Base-by-base conservation (phyloP, 345 rosid species). In the Brassica cretica region DNA sequence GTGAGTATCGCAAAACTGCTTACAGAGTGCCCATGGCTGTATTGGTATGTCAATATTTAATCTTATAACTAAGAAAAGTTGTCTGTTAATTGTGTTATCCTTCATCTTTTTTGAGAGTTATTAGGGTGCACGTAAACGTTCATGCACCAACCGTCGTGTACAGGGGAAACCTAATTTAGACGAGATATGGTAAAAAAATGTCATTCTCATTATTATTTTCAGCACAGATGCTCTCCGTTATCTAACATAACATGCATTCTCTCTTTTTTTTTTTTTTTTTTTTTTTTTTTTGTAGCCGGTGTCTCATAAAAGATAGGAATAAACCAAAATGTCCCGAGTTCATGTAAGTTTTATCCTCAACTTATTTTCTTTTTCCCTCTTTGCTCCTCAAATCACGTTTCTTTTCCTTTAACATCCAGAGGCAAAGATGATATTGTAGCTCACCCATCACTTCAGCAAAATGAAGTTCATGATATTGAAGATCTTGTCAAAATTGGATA, bases 21-120 rank as follows among this genome's bases (percentile, higher is more conserved):
- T 53, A 53, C 21, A 53, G 59, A 53, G 59, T 53, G 59, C 59
- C 59, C 59, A 53, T 53, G 59, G 59, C 59, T 53, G 59, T 53
- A 53, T 53, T 53, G 59, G 59, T 53, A 51, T 51, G 53, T 4
- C 16, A 49, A 49, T n/a, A n/a, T 49, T 49, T 49, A 14, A 14
- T 49, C 18, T 49, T n/a, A 5, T 14, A 49, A 14, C 18, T 49
- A 5, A 49, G n/a, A 6, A 44, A 49, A 49, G 5, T 49, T n/a
- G 16, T 49, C 18, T 14, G 55, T 49, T 49, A n/a, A 49, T 49
- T 49, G 16, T 49, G 55, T 49, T 49, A 49, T 49, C 55, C 55
- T 49, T 49, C 2, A 14, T 5, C 55, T 49, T 49, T 14, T 18
- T 49, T 49, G 53, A 44, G 55, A 14, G 55, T 53, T 33, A 27